A percentile compares a stretch with the other conserved stretches of the same genome.
Evolutionary conservation across 805 yeast genomes (phyloP).

Genomic region (Wickerhamiella bombiphila): DNA sequence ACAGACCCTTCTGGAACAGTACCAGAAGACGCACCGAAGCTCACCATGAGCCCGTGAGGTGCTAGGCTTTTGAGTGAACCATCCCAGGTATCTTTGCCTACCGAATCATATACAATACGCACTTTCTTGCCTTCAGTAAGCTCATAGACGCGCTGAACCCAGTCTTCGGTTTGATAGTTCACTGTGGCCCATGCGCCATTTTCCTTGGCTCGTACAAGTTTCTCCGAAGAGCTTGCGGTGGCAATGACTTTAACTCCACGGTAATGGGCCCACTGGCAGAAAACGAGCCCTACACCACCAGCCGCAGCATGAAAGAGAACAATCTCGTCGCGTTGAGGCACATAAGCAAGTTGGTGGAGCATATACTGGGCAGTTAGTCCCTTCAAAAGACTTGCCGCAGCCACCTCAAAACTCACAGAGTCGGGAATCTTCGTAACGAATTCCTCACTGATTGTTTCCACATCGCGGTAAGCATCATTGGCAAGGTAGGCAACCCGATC

Average conservation of each 20-base stretch:
- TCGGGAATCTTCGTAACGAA: conserved; percentile 35
- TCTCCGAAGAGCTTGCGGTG: conserved; percentile 63
- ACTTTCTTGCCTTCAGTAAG: conserved; percentile 23
- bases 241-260: conserved; percentile 77
- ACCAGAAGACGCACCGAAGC: conserved; percentile 82
- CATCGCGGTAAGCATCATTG: conserved; percentile 59
- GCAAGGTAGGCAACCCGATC: conserved; percentile 37
- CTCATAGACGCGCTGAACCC: conserved; percentile 20
- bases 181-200: conserved; percentile 68
- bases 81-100: conserved; percentile 53
- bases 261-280: conserved; percentile 46
- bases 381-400: conserved; percentile 44
- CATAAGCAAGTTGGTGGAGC: conserved; percentile 47
- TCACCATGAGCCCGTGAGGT: conserved; percentile 53
- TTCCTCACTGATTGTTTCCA: conserved; percentile 29
- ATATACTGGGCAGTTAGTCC: conserved; percentile 72
- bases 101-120: conserved; percentile 24
- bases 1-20: conserved; percentile 52
- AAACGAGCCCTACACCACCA: conserved; percentile 76
- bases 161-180: conserved; percentile 23
- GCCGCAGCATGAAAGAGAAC: conserved; percentile 86
- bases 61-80: conserved; percentile 45
- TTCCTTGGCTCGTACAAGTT: conserved; percentile 48
- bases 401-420: conserved; percentile 36
- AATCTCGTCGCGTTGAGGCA: conserved; percentile 48